Evolutionary conservation across 2,329 filamentous ascomycete genomes (phyloP), one percentile per base, ranked within the genome.

Genomic region (Epichloe scottii): DNA sequence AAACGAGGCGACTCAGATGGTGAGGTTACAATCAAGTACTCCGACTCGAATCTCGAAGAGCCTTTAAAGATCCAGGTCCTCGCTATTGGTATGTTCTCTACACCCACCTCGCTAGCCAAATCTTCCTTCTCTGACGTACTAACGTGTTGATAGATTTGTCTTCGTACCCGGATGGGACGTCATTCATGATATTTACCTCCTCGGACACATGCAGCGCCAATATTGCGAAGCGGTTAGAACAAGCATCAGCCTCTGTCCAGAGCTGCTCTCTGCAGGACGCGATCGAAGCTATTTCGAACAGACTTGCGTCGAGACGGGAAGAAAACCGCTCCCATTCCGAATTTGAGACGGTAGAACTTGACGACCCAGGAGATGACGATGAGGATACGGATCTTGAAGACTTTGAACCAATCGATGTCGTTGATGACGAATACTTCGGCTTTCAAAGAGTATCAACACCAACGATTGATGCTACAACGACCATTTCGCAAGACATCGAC

Each of bases 1-100:
- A 67, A 68, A 35, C 69, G 71, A 37, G 85, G 85, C 15, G 79
- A 82, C 5, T 83, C 85, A 34, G 85, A 91, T 63, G 87, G 85
- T 48, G 80, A 86, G 51, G 72, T 94, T 51, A 75, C 74, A 14
- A 85, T 91, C 62, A 71, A 66, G 4, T 86, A 71, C 54, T 55
- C 50, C 10, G 62, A 68, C 49, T 44, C 60, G 3, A 42, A 47
- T 7, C 51, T 68, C 3, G 39, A 53, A 1, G 19, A 48, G 3
- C 55, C 62, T 15, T 52, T 75, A 4, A 57, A 65, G 21, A 62
- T 77, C 7, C 69, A 63, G 17, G 61, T 69, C 5, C 58, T 71
- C 5, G 64, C 60, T 30, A 61, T 66, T 57, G 64, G 68, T 67
- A 53, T n/a, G 50, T 40, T 45, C 40, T 26, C 39, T 14, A 21